A percentile compares a stretch with the other conserved stretches of the same genome.
These are phyloP conservation scores for Clonostachys byssicola DNA, from an alignment of 2,329 filamentous ascomycete genomes.

Conservation along the genomic window DNA sequence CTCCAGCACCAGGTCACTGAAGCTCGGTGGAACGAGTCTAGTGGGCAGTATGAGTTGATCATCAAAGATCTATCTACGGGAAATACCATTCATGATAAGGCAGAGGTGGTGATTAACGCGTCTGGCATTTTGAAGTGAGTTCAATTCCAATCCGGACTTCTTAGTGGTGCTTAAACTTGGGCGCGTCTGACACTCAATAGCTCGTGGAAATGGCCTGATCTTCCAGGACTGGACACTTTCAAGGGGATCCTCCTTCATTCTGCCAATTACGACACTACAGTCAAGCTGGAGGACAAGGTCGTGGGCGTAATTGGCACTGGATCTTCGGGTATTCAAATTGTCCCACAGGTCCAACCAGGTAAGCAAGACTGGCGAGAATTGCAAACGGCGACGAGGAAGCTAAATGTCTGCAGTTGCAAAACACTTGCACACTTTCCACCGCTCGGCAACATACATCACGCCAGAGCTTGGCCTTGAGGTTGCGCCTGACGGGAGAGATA, in stretches of 20 bases:
- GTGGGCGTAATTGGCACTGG: constrained; percentile 54
- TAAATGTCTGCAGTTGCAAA: constrained; percentile 12
- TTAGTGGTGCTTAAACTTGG: background rate
- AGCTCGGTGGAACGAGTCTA: constrained; percentile 4
- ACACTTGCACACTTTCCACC: constrained; percentile 31
- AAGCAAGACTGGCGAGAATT: constrained; percentile 5
- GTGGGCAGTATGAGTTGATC: constrained; percentile 1
- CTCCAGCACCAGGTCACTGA: constrained; percentile 34
- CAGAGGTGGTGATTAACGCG: constrained; percentile 7
- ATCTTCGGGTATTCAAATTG: constrained; percentile 48
- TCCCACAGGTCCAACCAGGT: constrained; percentile 24
- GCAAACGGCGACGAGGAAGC: constrained; percentile 3
- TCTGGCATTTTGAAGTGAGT: constrained; percentile 7
- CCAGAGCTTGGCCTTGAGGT: constrained; percentile 16
- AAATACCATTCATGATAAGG: constrained; percentile 3
- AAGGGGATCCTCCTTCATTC: constrained; percentile 45
- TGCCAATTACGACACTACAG: constrained; percentile 45
- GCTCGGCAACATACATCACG: constrained; percentile 36
- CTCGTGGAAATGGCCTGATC: constrained; percentile 46
- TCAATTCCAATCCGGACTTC: background rate
- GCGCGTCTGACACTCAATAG: background rate
- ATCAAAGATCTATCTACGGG: background rate
- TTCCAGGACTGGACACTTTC: constrained; percentile 39
- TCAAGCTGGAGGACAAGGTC: constrained; percentile 41
- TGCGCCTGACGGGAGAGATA: too few relatives aligned